Base-by-base conservation (phyloP, 768 basidiomycete species). In the Boletus rubroflammeus region DNA sequence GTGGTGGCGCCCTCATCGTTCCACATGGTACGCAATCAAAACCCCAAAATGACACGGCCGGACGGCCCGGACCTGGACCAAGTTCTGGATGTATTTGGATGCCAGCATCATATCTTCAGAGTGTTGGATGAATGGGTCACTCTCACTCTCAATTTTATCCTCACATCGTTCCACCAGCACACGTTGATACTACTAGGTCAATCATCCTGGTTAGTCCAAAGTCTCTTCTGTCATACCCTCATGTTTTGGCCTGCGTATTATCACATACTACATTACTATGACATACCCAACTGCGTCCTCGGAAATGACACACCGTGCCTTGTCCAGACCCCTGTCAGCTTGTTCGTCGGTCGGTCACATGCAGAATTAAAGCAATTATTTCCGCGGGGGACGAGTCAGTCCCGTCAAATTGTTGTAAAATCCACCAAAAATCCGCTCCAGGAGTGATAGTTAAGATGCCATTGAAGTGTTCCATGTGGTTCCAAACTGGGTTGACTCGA, bases 281-380 rank as follows among this genome's bases (percentile, higher is more conserved):
- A n/a, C n/a, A n/a, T n/a, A n/a, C n/a, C n/a, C n/a, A n/a, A n/a
- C 45, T 8, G 48, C 45, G 6, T 46, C 56, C 51, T 67, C 59
- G 60, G 62, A 64, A 55, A 57, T 67, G 31, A 45, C n/a, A 34
- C 28, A 34, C 29, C 34, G 8, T 29, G 7, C 41, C 41, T 15
- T 43, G 41, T 21, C 39, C 21, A 21, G n/a, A 19, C 6, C 43
- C 34, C 35, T 35, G 19, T 28, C 41, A 26, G 40, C 46, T 35
- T 31, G 10, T 43, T 42, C 45, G 26, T 38, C 36, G 3, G 21
- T 34, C 28, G 19, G 45, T 50, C 50, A 54, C 36, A 64, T 51
- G 28, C 6, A 40, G 14, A 9, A 53, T 41, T 41, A 36, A 40
- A 29, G 11, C 7, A n/a, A 45, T 23, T 44, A 45, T 39, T 55